Conservation (phyloP, 495 filamentous ascomycete genomes). For the Podospora pseudoanserina region DNA sequence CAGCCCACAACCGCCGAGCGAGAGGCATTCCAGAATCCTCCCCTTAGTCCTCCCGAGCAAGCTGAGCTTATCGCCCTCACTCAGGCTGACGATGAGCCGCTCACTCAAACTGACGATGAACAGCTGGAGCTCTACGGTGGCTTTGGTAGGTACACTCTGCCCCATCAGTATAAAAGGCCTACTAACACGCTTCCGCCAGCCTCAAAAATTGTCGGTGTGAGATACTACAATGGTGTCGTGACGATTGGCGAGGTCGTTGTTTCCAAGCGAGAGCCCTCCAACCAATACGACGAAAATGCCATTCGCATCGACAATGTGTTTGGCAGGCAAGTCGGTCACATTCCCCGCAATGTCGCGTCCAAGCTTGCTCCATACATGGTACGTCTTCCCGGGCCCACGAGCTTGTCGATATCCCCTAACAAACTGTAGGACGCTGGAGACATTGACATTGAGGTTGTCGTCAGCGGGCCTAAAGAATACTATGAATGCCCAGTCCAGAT, state of each 20-base stretch:
- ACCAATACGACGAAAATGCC: conserved; percentile 73
- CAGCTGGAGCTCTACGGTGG: conserved; percentile 52
- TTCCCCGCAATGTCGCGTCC: conserved; percentile 59
- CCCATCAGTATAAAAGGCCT: background rate
- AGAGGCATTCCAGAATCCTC: conserved; percentile 6
- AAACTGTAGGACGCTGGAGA: conserved; percentile 27
- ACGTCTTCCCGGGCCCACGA: background rate
- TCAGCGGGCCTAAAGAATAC: conserved; percentile 51
- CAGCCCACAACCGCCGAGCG: background rate
- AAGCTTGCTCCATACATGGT: conserved; percentile 70
- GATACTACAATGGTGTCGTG: conserved; percentile 72
- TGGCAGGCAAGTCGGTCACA: conserved; percentile 74
- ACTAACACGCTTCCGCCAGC: background rate
- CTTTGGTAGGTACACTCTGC: conserved; percentile 24
- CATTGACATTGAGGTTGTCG: conserved; percentile 61
- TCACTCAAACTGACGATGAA: conserved; percentile 50
- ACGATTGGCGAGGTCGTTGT: conserved; percentile 69
- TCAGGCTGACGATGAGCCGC: conserved; percentile 45
- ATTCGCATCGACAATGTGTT: conserved; percentile 80
- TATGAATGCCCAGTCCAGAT: conserved; percentile 72
- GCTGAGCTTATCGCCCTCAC: conserved; percentile 44
- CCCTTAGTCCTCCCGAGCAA: background rate
- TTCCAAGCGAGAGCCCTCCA: conserved; percentile 63
- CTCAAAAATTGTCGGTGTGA: conserved; percentile 74
- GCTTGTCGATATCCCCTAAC: background rate